These are phyloP conservation scores for Tillandsia fasciculata DNA, from an alignment of 176 grass and related monocot genomes.

Conservation along the genomic window DNA sequence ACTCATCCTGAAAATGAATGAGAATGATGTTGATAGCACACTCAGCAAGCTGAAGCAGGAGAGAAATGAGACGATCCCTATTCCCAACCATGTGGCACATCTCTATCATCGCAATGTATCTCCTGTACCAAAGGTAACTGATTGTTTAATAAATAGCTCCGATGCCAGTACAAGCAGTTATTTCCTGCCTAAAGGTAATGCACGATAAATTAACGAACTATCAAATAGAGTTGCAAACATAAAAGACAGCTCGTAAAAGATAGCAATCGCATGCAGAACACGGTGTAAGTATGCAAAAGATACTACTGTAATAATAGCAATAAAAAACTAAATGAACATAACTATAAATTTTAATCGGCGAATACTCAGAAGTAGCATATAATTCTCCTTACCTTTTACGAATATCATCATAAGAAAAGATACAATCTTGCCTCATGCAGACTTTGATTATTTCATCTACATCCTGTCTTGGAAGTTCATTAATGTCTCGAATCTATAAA, in stretches of 20 bases:
- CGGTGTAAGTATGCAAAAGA: background rate
- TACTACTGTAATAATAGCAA: background rate
- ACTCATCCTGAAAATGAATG: constrained; percentile 79
- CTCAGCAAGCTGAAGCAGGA: constrained; percentile 76
- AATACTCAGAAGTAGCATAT: background rate
- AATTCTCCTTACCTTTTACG: constrained; percentile 23
- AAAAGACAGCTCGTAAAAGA: too few species aligned
- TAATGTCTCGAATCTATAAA: constrained; percentile 43
- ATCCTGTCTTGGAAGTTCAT: constrained; percentile 45
- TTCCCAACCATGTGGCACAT: constrained; percentile 82
- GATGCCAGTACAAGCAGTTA: too few species aligned
- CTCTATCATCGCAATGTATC: constrained; percentile 89
- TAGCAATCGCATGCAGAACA: too few species aligned
- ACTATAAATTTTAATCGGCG: background rate
- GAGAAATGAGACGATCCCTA: constrained; percentile 65
- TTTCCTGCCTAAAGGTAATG: too few species aligned
- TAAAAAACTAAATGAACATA: background rate
- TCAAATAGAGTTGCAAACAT: too few species aligned
- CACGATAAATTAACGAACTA: too few species aligned
- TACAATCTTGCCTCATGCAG: constrained; percentile 24
- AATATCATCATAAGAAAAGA: constrained; percentile 34
- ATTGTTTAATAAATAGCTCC: background rate
- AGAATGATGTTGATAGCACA: constrained; percentile 58
- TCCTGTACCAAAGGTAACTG: constrained; percentile 30
- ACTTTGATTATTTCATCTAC: constrained; percentile 46